These are phyloP conservation scores for Phytophthora melonis DNA, from an alignment of 352 stramenopile species.

Conservation along the genomic window DNA sequence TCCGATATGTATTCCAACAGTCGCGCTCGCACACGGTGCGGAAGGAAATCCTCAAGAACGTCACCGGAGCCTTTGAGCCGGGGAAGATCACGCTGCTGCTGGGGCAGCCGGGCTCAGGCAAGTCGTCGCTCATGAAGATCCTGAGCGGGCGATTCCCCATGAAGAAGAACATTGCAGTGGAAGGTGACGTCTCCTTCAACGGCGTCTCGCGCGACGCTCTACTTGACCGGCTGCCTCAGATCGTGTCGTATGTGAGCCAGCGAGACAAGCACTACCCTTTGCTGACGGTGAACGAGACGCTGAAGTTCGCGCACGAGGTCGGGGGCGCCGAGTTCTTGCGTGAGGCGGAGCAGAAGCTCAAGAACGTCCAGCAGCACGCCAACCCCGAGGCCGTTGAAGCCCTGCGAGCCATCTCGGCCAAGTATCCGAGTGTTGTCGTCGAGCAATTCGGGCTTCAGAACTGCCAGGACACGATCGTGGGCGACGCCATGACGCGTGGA, in stretches of 20 bases:
- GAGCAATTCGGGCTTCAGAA: conserved; percentile 32
- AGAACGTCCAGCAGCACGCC: neutral
- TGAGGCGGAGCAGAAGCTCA: neutral
- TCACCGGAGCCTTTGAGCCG: conserved; percentile 22
- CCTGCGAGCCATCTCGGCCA: conserved; percentile 25
- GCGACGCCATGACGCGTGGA: conserved; percentile 21
- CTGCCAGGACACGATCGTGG: no score
- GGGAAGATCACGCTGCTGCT: conserved; percentile 22
- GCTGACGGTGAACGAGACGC: conserved; percentile 60
- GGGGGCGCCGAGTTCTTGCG: conserved; percentile 27
- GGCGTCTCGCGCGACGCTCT: conserved; percentile 11
- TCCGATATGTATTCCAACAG: no score
- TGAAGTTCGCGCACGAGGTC: conserved; percentile 52
- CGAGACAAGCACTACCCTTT: conserved; percentile 56
- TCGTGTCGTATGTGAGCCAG: no score
- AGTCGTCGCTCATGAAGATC: conserved; percentile 20
- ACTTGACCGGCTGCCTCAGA: conserved; percentile 25
- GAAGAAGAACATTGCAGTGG: conserved; percentile 24
- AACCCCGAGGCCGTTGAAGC: conserved; percentile 19
- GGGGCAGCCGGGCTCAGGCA: no score
- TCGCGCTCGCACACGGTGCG: neutral
- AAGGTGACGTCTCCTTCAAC: conserved; percentile 18
- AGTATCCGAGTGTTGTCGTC: conserved; percentile 52
- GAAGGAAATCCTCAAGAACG: conserved; percentile 26
- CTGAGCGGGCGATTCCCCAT: conserved; percentile 21